These are phyloP conservation scores for Heteromeles arbutifolia DNA, from an alignment of 306 rosid species.

Conservation along the genomic window DNA sequence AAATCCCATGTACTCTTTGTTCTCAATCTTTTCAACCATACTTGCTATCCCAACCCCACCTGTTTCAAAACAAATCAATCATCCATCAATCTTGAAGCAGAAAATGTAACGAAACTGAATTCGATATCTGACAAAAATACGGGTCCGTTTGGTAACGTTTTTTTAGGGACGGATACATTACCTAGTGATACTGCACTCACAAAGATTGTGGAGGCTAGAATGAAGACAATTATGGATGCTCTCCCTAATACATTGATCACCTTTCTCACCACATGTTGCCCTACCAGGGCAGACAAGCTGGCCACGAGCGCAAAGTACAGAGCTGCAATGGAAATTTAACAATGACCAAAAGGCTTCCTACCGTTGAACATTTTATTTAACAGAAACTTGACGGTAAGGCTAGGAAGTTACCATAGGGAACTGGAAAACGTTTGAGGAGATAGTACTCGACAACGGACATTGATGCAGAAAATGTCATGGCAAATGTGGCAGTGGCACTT, in stretches of 20 bases:
- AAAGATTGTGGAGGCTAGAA: conserved; percentile 57
- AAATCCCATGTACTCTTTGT: conserved; percentile 70
- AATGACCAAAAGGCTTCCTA: not conserved
- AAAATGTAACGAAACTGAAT: not conserved
- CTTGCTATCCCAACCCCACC: conserved; percentile 70
- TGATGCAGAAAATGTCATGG: conserved; percentile 78
- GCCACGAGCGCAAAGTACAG: conserved; percentile 44
- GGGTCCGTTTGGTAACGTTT: too few species aligned
- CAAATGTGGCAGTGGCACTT: conserved; percentile 78
- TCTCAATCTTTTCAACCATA: conserved; percentile 38
- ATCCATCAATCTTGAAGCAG: not conserved
- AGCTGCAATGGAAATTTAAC: conserved; percentile 31
- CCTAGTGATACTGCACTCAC: conserved; percentile 64
- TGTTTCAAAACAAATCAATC: conserved; percentile 16
- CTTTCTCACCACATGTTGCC: conserved; percentile 58
- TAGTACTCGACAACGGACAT: conserved; percentile 79
- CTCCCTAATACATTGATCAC: conserved; percentile 46
- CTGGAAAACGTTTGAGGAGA: conserved; percentile 59
- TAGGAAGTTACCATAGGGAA: conserved; percentile 52
- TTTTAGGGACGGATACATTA: not conserved
- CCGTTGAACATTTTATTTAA: not conserved
- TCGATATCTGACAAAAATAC: not conserved
- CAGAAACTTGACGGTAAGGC: not conserved
- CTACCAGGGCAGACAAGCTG: conserved; percentile 54
- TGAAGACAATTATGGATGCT: conserved; percentile 69